Base-by-base conservation (phyloP, 371 early-diverging fungal species). In the Batrachochytrium dendrobatidis region DNA sequence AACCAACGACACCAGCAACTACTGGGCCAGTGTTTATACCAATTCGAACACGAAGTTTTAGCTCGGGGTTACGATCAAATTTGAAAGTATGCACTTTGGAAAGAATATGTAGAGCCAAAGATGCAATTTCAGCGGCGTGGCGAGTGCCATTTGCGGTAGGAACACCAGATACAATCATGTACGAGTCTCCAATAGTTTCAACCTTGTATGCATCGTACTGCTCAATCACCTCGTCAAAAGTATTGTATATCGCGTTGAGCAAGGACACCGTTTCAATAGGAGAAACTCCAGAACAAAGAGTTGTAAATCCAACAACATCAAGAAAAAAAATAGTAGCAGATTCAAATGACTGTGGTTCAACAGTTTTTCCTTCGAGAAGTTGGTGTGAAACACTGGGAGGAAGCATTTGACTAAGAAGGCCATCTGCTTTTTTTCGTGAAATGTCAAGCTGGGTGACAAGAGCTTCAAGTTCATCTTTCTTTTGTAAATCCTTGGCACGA, bases 1-100 rank as follows among this genome's bases (percentile, higher is more conserved):
- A 61, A 20, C 76, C 76, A 24, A 79, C 69, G 28, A 79, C 63
- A 32, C 73, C 73, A 5, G 73, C 67, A 32, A 70, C 72, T 0
- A 65, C 63, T 8, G 73, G 73, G 17, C 73, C 73, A n/a, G 61
- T 52, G 64, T 67, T 48, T 18, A 73, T 56, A 3, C 73, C 73
- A 34, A 73, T 67, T 25, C 73, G 52, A 50, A 70, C 60, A 1
- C 48, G 24, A 35, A 73, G 54, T 35, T 43, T 48, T 12, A 43
- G 56, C 33, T 72, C 72, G 18, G 68, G 63, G 30, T 61, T 46
- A 17, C 26, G 44, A 15, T 34, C 2, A 53, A 51, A 53, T 28
- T 24, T 34, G 59, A 49, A 55, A 30, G 54, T 15, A 15, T 49
- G 20, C 10, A 59, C 56, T 24, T 53, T 62, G 17, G 61, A 58